Evolutionary conservation across 331 rosid genomes (phyloP), one percentile per base, ranked within the genome.

Genomic region (Rhamnella rubrinervis): DNA sequence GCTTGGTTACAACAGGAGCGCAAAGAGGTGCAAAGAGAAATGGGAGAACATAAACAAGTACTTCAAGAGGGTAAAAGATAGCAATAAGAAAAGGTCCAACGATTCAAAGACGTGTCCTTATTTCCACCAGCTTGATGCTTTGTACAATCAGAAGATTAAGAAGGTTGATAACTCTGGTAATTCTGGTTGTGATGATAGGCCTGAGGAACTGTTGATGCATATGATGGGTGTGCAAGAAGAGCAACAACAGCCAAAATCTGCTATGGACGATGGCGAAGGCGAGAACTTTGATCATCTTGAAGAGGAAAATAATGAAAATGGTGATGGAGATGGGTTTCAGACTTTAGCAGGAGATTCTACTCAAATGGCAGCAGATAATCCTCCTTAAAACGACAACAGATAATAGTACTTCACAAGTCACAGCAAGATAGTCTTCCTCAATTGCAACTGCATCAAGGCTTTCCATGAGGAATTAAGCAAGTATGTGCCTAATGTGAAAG

Each of bases 41-140:
- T 92, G 97, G 97, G 97, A 92, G 86, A 92, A 92, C 78, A 89
- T 92, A 74, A 92, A 92, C 87, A 92, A 92, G 50, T 92, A 92
- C 83, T 92, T 84, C 67, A 92, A 90, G 80, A 89, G 90, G 81
- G 87, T 92, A 64, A 92, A 78, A 83, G 95, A 84, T 57, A 85
- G 85, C 73, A 88, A 84, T 71, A 92, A 85, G 82, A 78, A 67
- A 38, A 83, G 88, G 85, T 81, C 91, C 0, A 85, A 69, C 60
- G 95, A 85, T 74, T 87, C 97, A 0, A 92, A 89, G 74, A 92
- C 97, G 0, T 92, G 97, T 58, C 95, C 95, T 18, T 92, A 92
- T 79, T 85, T 82, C 80, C 79, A 85, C 62, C 88, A 85, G 71
- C 90, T 92, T 0, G 92, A 92, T 18, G 92, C 84, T 63, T 57